phyloP scores from a whole-genome alignment of 495 filamentous ascomycete species.

The Penicillium canariense region DNA sequence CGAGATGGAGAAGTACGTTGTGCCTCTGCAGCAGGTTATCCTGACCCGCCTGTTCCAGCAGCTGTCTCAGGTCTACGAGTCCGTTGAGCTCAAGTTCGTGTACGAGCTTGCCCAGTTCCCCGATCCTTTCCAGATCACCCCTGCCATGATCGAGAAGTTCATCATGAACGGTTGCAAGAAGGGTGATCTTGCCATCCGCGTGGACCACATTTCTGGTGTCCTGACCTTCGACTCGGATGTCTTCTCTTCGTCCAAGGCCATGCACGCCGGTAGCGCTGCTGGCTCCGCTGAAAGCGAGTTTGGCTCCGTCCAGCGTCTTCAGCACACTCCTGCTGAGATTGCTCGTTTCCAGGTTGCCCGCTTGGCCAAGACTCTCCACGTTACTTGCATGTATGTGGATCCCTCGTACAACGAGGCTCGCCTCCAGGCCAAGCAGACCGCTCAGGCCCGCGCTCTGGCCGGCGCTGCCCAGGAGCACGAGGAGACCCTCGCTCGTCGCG shows the following conservation, averaged over 20 bases:
- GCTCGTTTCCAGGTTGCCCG: constrained; percentile 91
- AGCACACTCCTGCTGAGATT: constrained; percentile 97
- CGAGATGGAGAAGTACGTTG: constrained; percentile 95
- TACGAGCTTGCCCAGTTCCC: constrained; percentile 94
- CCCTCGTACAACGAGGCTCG: constrained; percentile 78
- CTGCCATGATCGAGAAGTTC: constrained; percentile 96
- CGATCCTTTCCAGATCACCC: constrained; percentile 90
- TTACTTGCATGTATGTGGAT: constrained; percentile 94
- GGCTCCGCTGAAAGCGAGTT: constrained; percentile 87
- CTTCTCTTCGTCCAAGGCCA: constrained; percentile 93
- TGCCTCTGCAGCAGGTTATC: constrained; percentile 95
- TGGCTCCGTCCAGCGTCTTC: constrained; percentile 86
- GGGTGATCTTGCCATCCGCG: constrained; percentile 92
- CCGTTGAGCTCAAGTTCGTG: constrained; percentile 91
- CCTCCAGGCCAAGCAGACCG: constrained; percentile 73
- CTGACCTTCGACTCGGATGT: constrained; percentile 97
- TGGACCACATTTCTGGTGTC: constrained; percentile 90
- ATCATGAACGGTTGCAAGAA: constrained; percentile 99
- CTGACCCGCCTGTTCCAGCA: constrained; percentile 98
- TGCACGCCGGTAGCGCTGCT: constrained; percentile 77
- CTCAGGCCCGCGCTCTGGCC: constrained; percentile 73
- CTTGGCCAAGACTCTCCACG: constrained; percentile 83
- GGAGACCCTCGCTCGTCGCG: constrained; percentile 83
- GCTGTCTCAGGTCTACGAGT: constrained; percentile 98
- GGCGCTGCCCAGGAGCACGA: constrained; percentile 90